Percentiles rank a stretch among this genome's conserved stretches.
These are phyloP conservation scores for Linum lewisii DNA, from an alignment of 345 rosid genomes.

Conservation along the genomic window DNA sequence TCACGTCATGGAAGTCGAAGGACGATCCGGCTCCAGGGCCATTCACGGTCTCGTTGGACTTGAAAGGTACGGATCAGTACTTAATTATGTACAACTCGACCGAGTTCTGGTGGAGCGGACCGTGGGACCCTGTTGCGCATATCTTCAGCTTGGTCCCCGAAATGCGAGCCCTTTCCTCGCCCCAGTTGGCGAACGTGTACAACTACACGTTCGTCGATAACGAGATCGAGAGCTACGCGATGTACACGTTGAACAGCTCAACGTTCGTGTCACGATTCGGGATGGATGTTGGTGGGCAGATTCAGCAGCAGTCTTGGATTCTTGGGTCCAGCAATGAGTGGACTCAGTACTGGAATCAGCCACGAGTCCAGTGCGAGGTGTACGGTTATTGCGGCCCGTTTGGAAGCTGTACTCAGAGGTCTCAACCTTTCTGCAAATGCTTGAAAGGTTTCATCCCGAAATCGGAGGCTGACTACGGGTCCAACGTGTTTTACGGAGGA, in stretches of 20 bases:
- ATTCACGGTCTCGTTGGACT: constrained; percentile 13
- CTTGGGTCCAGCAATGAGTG: background rate
- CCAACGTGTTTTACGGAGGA: constrained; percentile 5
- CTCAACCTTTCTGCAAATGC: constrained; percentile 7
- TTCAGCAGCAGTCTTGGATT: background rate
- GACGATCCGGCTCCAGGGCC: constrained; percentile 24
- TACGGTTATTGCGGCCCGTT: constrained; percentile 12
- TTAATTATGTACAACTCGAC: background rate
- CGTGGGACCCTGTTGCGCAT: constrained; percentile 11
- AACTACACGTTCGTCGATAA: background rate
- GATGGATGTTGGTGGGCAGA: background rate
- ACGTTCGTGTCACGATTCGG: background rate
- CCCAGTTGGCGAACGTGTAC: background rate
- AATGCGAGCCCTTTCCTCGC: constrained; percentile 11
- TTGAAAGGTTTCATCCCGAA: constrained; percentile 13
- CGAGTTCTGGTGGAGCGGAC: constrained; percentile 13
- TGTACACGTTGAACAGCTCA: background rate
- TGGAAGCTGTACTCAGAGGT: constrained; percentile 4
- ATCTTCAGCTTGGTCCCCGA: constrained; percentile 6
- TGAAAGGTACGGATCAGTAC: constrained; percentile 8
- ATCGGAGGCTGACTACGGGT: background rate
- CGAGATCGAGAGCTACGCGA: background rate
- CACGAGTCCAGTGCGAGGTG: background rate
- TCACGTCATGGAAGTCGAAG: constrained; percentile 17
- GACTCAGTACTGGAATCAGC: background rate